Conservation (phyloP, 257 asterid genomes). For the Solanum commersonii region DNA sequence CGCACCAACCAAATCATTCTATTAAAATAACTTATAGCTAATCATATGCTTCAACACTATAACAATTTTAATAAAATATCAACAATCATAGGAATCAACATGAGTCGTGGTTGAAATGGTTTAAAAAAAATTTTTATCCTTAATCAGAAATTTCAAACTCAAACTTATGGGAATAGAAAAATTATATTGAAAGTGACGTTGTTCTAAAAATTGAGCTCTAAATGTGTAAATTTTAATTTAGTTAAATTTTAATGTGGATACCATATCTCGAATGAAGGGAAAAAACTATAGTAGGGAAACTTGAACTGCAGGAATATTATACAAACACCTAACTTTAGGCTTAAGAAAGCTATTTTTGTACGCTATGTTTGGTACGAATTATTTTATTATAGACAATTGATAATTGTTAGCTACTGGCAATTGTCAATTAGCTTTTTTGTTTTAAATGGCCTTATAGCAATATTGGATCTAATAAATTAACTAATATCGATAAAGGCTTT, state of each 20-base stretch:
- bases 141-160: background rate
- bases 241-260: accelerated
- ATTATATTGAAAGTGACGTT: background rate
- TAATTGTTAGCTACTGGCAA: background rate
- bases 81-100: background rate
- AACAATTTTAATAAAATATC: background rate
- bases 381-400: background rate
- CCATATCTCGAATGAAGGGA: background rate
- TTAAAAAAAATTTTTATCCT: background rate
- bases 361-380: background rate
- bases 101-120: background rate
- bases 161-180: background rate
- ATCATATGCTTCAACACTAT: background rate
- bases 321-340: background rate
- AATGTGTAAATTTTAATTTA: background rate
- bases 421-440: background rate
- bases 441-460: background rate
- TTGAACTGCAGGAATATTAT: background rate
- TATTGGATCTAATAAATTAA: no score
- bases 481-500: no score
- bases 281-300: background rate
- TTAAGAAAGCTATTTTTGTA: background rate
- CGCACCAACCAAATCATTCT: background rate
- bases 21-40: background rate
- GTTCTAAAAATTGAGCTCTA: background rate